Conservation (phyloP, 495 filamentous ascomycete species). For the Massariosphaeria phaeospora region DNA sequence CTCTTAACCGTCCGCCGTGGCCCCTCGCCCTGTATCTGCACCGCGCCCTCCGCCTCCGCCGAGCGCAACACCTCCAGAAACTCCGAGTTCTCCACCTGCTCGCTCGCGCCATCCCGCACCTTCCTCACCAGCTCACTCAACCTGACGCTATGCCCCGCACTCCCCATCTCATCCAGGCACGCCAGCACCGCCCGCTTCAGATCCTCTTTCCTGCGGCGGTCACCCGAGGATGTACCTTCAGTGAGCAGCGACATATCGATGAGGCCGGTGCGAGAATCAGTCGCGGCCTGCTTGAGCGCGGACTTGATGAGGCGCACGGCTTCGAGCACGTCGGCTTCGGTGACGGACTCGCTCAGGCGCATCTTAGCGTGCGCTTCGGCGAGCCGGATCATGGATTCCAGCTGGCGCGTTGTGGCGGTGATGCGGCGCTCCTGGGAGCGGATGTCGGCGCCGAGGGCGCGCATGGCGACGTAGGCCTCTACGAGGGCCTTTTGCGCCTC, state of each 20-base stretch:
- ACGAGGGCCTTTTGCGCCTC: slow-evolving; percentile 77
- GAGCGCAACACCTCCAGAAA: slow-evolving; percentile 66
- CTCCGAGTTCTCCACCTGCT: slow-evolving; percentile 57
- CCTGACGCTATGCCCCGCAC: slow-evolving; percentile 58
- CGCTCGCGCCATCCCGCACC: slow-evolving; percentile 69
- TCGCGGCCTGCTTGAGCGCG: slow-evolving; percentile 95
- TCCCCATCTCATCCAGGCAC: slow-evolving; percentile 70
- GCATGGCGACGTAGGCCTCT: slow-evolving; percentile 89
- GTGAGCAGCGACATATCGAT: slow-evolving; percentile 96
- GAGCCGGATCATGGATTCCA: slow-evolving; percentile 96
- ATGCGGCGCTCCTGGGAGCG: slow-evolving; percentile 90
- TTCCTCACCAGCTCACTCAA: slow-evolving; percentile 69
- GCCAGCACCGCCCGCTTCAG: slow-evolving; percentile 72
- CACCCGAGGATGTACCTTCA: slow-evolving; percentile 80
- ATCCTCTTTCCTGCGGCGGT: slow-evolving; percentile 73
- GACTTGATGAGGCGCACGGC: slow-evolving; percentile 86
- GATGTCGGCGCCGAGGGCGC: slow-evolving; percentile 90
- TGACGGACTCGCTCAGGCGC: slow-evolving; percentile 74
- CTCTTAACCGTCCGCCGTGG: slow-evolving; percentile 75
- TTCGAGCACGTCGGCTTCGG: slow-evolving; percentile 77
- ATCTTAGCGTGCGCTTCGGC: slow-evolving; percentile 97
- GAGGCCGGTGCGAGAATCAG: slow-evolving; percentile 80
- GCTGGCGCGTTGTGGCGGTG: slow-evolving; percentile 90
- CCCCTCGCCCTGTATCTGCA: slow-evolving; percentile 82
- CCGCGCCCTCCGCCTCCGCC: slow-evolving; percentile 76